These are phyloP conservation scores for Zymoseptoria passerinii DNA, from an alignment of 2,329 filamentous ascomycete species.

Conservation along the genomic window DNA sequence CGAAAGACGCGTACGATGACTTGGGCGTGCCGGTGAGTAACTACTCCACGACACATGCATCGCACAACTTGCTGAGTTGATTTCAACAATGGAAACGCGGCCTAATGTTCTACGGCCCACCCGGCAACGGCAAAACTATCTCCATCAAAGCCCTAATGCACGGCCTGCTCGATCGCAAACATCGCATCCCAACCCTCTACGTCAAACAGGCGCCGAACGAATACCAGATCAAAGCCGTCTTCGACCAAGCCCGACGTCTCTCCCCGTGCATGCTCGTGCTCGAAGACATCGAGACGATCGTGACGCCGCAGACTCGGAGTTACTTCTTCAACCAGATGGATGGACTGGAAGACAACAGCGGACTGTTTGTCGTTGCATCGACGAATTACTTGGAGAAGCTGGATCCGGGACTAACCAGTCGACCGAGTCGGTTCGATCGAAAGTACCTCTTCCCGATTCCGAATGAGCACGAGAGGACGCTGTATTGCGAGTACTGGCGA, in stretches of 20 bases:
- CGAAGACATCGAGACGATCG: conserved; percentile 62
- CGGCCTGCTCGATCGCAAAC: conserved; percentile 32
- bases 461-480: conserved; percentile 44
- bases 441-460: conserved; percentile 55
- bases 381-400: conserved; percentile 49
- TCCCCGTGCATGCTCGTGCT: conserved; percentile 63
- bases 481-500: conserved; percentile 58
- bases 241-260: conserved; percentile 50
- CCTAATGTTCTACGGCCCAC: conserved; percentile 29
- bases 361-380: conserved; percentile 52
- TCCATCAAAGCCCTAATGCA: conserved; percentile 36
- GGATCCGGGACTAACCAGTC: conserved; percentile 54
- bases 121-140: conserved; percentile 39
- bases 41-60: neutral
- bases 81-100: neutral
- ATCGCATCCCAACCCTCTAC: conserved; percentile 33
- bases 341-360: conserved; percentile 59
- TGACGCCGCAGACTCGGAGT: conserved; percentile 51
- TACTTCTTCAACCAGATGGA: conserved; percentile 68
- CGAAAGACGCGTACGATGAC: conserved; percentile 33
- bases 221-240: conserved; percentile 46
- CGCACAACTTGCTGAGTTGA: neutral
- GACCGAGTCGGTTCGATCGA: conserved; percentile 57
- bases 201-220: conserved; percentile 30
- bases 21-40: conserved; percentile 34